phyloP scores from a whole-genome alignment of 2,329 filamentous ascomycete genomes.

The Exophiala mesophila region DNA sequence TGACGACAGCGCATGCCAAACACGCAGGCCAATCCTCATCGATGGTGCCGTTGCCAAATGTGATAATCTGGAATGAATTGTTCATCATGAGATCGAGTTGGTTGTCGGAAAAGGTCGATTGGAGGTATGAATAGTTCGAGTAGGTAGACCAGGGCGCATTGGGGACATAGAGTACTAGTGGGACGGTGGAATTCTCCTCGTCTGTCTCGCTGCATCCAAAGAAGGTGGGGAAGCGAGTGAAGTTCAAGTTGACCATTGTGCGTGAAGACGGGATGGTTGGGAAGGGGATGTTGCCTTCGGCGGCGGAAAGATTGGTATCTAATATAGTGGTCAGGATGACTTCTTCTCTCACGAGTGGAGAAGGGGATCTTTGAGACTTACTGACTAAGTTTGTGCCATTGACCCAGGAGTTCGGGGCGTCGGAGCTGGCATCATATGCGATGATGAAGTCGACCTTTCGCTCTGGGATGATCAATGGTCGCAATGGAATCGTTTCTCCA shows the following conservation, averaged over 20 bases:
- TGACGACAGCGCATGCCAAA: constrained; percentile 81
- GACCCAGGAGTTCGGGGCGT: constrained; percentile 7
- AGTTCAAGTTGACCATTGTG: constrained; percentile 22
- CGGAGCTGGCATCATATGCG: constrained; percentile 7
- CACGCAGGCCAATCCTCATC: constrained; percentile 72
- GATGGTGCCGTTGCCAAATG: constrained; percentile 71
- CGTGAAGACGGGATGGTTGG: constrained; percentile 1
- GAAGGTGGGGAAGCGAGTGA: constrained; percentile 20
- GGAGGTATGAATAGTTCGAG: constrained; percentile 14
- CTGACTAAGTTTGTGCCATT: constrained; percentile 13
- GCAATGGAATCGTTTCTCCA: constrained; percentile 27
- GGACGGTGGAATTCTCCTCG: constrained; percentile 4
- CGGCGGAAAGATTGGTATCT: constrained; percentile 3
- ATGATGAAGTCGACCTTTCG: constrained; percentile 15
- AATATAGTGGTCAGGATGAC: background rate
- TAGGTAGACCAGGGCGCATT: constrained; percentile 25
- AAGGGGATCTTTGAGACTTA: background rate
- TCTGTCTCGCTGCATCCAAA: constrained; percentile 26
- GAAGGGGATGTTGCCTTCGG: constrained; percentile 4
- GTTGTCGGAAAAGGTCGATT: constrained; percentile 12
- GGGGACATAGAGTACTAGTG: constrained; percentile 27
- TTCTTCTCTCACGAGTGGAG: background rate
- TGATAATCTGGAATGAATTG: constrained; percentile 83
- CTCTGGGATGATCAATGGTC: constrained; percentile 9
- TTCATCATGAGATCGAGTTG: constrained; percentile 73